Base-by-base conservation (phyloP, 1,284 basidiomycete genomes). In the Leccinum insolens region DNA sequence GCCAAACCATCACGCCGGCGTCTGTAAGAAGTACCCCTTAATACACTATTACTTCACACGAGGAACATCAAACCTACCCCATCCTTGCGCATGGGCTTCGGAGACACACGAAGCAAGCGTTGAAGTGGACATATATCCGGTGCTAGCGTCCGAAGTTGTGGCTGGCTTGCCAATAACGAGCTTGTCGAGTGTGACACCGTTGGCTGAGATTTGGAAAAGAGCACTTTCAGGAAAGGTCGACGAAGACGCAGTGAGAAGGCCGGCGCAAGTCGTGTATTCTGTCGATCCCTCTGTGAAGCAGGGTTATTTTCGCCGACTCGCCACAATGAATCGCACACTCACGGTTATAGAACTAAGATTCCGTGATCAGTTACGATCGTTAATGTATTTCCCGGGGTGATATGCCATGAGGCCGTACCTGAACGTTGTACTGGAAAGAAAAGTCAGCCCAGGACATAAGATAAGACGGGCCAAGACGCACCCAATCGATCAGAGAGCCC, bases 141-240 rank as follows among this genome's bases (percentile, higher is more conserved):
- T 89, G 70, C 68, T 82, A 2, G 89, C 88, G 71, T 89, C 88
- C 14, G 80, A 73, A 4, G 80, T 31, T 3, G 76, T 80, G 0
- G 82, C 88, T 2, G 89, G 89, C 78, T 91, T 91, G 3, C 89
- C 89, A 65, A 91, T 88, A 62, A 87, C 82, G 61, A 86, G 71
- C 76, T 87, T 87, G 76, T 83, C 71, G 22, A 87, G 75, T 3
- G 82, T 11, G 0, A 31, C 28, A 59, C 58, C 58, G 11, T 59
- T 59, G 58, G 28, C 58, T 59, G 58, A 59, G 28, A 59, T 59
- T 34, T 59, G 58, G 28, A 59, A 59, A 4, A 59, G 58, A 59
- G 58, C 28, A 28, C 22, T 31, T 59, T 58, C 25, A 8, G 57
- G 57, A 0, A 25, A 58, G 28, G 57, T 58, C 57, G 57, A 17